Evolutionary conservation across 306 rosid species (phyloP).

Genomic region (Rosa lucieae): DNA sequence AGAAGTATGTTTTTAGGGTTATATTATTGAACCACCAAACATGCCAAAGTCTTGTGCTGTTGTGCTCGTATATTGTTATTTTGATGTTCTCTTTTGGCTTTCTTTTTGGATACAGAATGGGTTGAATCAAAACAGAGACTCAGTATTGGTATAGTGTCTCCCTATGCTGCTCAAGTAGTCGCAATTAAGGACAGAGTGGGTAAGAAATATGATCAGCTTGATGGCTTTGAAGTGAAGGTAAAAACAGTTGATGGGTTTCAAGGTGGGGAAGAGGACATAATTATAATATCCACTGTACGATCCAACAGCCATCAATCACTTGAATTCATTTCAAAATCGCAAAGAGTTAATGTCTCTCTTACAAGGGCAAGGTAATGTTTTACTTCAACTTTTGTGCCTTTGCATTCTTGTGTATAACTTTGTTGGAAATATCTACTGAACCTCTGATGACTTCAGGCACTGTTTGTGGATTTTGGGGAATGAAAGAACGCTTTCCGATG

Average conservation of each 20-base stretch:
- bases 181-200: conserved; percentile 54
- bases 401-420: background rate
- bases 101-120: conserved; percentile 47
- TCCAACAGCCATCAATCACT: conserved; percentile 40
- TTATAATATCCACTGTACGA: conserved; percentile 74
- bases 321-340: conserved; percentile 48
- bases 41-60: background rate
- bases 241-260: conserved; percentile 78
- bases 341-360: conserved; percentile 76
- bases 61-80: background rate
- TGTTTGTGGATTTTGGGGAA: conserved; percentile 81
- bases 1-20: background rate
- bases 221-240: conserved; percentile 64
- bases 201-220: conserved; percentile 29
- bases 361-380: conserved; percentile 74
- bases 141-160: conserved; percentile 68
- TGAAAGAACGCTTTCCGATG: conserved; percentile 41
- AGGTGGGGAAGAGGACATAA: conserved; percentile 76
- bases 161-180: conserved; percentile 83
- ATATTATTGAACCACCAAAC: background rate
- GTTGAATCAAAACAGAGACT: conserved; percentile 34
- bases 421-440: conserved; percentile 3
- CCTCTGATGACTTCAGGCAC: conserved; percentile 43
- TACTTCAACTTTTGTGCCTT: background rate
- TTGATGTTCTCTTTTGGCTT: background rate